These are phyloP conservation scores for Akanthomyces uredinophilus DNA, from an alignment of 2,329 filamentous ascomycete species.

Conservation along the genomic window DNA sequence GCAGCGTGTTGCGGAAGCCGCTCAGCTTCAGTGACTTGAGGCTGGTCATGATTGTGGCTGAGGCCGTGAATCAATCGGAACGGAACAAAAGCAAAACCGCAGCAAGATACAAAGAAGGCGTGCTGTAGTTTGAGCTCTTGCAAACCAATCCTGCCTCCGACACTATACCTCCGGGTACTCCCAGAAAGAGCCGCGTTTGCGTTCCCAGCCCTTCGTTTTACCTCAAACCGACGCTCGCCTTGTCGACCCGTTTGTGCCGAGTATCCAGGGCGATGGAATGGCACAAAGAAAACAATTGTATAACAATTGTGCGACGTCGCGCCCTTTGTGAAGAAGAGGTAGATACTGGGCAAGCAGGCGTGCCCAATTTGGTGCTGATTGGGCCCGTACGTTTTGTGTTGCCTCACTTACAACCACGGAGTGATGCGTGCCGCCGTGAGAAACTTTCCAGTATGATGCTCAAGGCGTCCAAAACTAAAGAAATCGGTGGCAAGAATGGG, in stretches of 20 bases:
- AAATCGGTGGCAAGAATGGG: neutral
- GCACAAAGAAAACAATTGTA: neutral
- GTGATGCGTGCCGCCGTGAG: neutral
- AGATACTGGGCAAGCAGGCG: neutral
- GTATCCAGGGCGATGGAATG: neutral
- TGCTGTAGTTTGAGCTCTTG: neutral
- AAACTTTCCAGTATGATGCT: neutral
- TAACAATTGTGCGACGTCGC: neutral
- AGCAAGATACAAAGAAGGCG: neutral
- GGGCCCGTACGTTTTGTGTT: neutral
- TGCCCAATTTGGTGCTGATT: neutral
- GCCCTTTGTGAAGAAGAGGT: neutral
- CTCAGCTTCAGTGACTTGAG: slow-evolving; percentile 27
- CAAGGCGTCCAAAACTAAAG: neutral
- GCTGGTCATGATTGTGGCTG: slow-evolving; percentile 21
- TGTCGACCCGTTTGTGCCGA: neutral
- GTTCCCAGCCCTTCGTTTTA: neutral
- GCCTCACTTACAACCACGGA: slow-evolving; percentile 1
- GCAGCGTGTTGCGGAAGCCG: slow-evolving; percentile 26
- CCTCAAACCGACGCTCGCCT: neutral
- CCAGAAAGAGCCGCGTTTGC: neutral
- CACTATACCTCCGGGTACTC: neutral
- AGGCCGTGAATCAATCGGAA: neutral
- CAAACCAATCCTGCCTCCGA: neutral
- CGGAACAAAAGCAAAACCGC: neutral